Evolutionary conservation across 139 green algal genomes (phyloP), one percentile per base, ranked within the genome.

Genomic region (Gonium pectorale): DNA sequence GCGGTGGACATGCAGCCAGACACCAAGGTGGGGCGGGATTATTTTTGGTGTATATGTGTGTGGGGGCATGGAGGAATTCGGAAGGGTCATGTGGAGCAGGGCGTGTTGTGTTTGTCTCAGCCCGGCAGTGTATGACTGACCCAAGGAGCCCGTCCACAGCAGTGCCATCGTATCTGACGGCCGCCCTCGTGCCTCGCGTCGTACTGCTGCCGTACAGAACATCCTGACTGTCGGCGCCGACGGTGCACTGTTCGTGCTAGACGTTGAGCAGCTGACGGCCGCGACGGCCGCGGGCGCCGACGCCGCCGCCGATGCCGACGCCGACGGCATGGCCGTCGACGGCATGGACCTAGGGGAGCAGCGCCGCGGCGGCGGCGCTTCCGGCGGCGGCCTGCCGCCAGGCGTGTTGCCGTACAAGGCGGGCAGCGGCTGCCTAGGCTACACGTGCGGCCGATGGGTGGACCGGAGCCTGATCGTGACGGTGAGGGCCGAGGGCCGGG

Each of bases 401-500:
- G 75, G 60, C 11, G n/a, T 82, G 38, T 0, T 6, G 56, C 75
- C 69, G 37, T 87, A 84, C 73, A 82, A 74, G 69, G 51, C 63
- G 31, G 56, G 44, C 60, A 74, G 1, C 31, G 85, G 81, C 67
- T 90, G 59, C 79, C 41, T 74, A 15, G 82, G 56, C 40, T 89
- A 88, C 72, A 89, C 77, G 41, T 81, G 84, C 15, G 90, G 40
- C 0, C 79, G 87, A 11, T 93, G 90, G 90, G 72, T 85, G n/a
- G 90, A 93, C 86, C 89, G 79, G 66, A 74, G 90, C 33, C 78
- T 64, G 1, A 89, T 93, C 44, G 85, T 82, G 2, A 91, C 90
- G 87, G 90, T 93, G 60, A n/a, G n/a, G n/a, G n/a, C n/a, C n/a
- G n/a, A n/a, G n/a, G n/a, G n/a, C n/a, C n/a, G n/a, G n/a, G n/a